These are phyloP conservation scores for Beauveria sp. DNA, from an alignment of 2,329 filamentous ascomycete species.

Conservation along the genomic window DNA sequence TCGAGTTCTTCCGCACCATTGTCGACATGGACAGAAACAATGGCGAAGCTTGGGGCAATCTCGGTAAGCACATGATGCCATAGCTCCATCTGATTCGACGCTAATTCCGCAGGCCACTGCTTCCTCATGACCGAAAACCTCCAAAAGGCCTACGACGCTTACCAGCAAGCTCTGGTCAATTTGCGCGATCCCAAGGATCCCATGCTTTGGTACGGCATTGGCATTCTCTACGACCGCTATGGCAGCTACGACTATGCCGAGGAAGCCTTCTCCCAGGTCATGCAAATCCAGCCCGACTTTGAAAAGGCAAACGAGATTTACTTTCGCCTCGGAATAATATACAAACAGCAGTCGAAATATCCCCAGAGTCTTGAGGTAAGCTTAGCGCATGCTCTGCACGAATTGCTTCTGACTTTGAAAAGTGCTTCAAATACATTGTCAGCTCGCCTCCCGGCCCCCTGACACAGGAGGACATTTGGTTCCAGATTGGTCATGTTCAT, in stretches of 20 bases:
- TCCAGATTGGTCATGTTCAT: constrained; percentile 97
- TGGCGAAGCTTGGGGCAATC: constrained; percentile 92
- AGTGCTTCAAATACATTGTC: constrained; percentile 99
- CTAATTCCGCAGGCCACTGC: constrained; percentile 65
- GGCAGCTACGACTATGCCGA: constrained; percentile 95
- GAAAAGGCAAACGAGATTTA: constrained; percentile 99
- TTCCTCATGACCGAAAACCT: constrained; percentile 98
- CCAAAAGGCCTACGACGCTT: constrained; percentile 93
- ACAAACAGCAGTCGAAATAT: constrained; percentile 97
- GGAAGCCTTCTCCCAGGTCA: constrained; percentile 96
- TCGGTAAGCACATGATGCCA: constrained; percentile 51
- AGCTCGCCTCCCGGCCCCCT: constrained; percentile 83
- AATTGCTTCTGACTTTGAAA: background rate
- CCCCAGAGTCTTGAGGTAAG: constrained; percentile 80
- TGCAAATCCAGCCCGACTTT: constrained; percentile 96
- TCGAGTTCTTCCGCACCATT: constrained; percentile 87
- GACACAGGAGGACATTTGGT: constrained; percentile 98
- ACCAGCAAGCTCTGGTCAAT: constrained; percentile 91
- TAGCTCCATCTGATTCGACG: background rate
- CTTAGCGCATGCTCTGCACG: constrained; percentile 8
- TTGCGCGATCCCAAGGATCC: constrained; percentile 93
- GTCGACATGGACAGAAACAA: constrained; percentile 82
- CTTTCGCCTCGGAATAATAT: constrained; percentile 97
- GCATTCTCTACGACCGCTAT: constrained; percentile 93
- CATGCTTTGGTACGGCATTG: constrained; percentile 97